Evolutionary conservation across 768 basidiomycete species (phyloP), one percentile per base, ranked within the genome.

Genomic region (Melanogaster broomeanus): DNA sequence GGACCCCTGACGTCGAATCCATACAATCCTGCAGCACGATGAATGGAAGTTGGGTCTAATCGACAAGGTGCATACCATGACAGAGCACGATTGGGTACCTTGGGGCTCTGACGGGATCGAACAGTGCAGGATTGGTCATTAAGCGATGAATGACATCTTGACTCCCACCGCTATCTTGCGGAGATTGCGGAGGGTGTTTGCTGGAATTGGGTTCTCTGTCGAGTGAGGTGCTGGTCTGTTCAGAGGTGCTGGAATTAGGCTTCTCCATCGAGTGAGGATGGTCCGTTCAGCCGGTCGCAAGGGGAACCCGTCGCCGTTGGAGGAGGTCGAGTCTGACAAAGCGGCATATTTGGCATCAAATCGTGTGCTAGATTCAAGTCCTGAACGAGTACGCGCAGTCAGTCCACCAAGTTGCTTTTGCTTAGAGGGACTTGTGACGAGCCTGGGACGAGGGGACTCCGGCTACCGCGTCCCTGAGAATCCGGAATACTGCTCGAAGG

Each of bases 1-100:
- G 93, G 93, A 1, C 93, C 93, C 28, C 88, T 83, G 0, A 92
- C 87, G 61, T 96, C 94, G 64, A 97, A 99, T 6, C 96, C 96
- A 62, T 99, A 98, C 2, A 98, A 74, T 18, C 96, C 93, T 91
- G 61, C 11, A 30, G 38, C 5, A 22, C 21, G 40, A 57, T 52
- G 56, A 58, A 50, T 21, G 37, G 4, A 8, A 21, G 19, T 19
- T 2, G 10, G 31, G 28, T 39, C 6, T 15, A 16, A 34, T 41
- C n/a, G 21, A 53, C 0, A 18, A 44, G 35, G 39, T 19, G 43
- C 44, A 42, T 59, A 93, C 95, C 96, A 72, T 99, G 96, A 64
- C 93, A 97, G n/a, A 98, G 78, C 3, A 96, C 93, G 50, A 99
- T 86, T 2, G 93, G 93, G 67, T 91, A 84, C 6, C 96, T 84